A percentile compares a stretch with the other conserved stretches of the same genome.
phyloP scores from a whole-genome alignment of 2,329 filamentous ascomycete species.

The Rhexocercosporidium sp. region DNA sequence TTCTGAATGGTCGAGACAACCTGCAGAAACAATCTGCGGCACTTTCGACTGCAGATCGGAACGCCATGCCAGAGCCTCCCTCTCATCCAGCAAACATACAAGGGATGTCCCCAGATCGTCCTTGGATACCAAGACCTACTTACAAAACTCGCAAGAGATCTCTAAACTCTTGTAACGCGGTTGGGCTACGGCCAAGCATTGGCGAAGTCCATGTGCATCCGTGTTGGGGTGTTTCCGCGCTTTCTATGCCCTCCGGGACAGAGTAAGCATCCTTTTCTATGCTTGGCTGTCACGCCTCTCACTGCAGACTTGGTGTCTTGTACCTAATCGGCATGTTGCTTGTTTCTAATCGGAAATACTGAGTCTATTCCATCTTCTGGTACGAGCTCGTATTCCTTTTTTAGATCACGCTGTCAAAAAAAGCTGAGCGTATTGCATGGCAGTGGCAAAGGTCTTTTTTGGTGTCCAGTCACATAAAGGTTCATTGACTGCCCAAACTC shows the following conservation, averaged over 20 bases:
- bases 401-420: not conserved
- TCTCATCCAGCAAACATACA: not conserved
- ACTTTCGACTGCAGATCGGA: not conserved
- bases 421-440: not conserved
- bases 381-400: not conserved
- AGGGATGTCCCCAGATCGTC: not conserved
- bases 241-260: not conserved
- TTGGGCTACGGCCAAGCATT: slow-evolving; percentile 3
- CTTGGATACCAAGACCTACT: not conserved
- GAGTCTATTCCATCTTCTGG: not conserved
- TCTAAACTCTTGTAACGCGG: slow-evolving; percentile 4
- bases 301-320: not conserved
- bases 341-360: not conserved
- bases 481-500: not conserved
- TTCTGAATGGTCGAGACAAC: not conserved
- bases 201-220: not conserved
- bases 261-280: not conserved
- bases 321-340: not conserved
- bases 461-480: slow-evolving; percentile 4
- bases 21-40: not conserved
- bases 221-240: not conserved
- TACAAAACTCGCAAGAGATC: slow-evolving; percentile 6
- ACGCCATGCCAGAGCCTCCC: slow-evolving; percentile 2
- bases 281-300: not conserved
- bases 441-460: not conserved